A percentile compares a stretch with the other conserved stretches of the same genome.
These are phyloP conservation scores for Candida buenavistaensis DNA, from an alignment of 1,139 yeast species.

Conservation along the genomic window DNA sequence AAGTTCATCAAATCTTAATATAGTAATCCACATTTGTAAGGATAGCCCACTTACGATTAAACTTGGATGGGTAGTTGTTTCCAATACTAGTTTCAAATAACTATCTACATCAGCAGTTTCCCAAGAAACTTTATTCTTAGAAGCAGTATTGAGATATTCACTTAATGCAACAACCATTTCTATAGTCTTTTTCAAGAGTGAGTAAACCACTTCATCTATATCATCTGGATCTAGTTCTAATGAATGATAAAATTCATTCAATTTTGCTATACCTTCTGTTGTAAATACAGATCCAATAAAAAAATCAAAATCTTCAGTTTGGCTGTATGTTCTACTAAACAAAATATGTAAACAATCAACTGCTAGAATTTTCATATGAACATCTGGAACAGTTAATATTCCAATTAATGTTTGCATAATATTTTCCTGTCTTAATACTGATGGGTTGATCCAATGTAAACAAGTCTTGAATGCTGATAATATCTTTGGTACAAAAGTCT, in stretches of 20 bases:
- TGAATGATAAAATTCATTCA: conserved; percentile 64
- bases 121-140: conserved; percentile 43
- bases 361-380: conserved; percentile 76
- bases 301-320: conserved; percentile 71
- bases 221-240: conserved; percentile 69
- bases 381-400: conserved; percentile 59
- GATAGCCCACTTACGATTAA: conserved; percentile 90
- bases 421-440: conserved; percentile 66
- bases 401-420: conserved; percentile 63
- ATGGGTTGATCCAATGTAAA: conserved; percentile 86
- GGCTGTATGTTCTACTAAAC: conserved; percentile 76
- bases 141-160: conserved; percentile 60
- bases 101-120: conserved; percentile 57
- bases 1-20: conserved; percentile 77
- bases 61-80: conserved; percentile 82
- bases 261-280: conserved; percentile 66
- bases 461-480: conserved; percentile 87
- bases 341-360: conserved; percentile 89
- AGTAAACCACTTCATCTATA: conserved; percentile 75
- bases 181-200: conserved; percentile 82
- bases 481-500: conserved; percentile 60
- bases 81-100: conserved; percentile 71
- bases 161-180: conserved; percentile 92
- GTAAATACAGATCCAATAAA: conserved; percentile 80
- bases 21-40: conserved; percentile 91